Conservation (phyloP, 768 basidiomycete species). For the Pulveroboletus sp. region DNA sequence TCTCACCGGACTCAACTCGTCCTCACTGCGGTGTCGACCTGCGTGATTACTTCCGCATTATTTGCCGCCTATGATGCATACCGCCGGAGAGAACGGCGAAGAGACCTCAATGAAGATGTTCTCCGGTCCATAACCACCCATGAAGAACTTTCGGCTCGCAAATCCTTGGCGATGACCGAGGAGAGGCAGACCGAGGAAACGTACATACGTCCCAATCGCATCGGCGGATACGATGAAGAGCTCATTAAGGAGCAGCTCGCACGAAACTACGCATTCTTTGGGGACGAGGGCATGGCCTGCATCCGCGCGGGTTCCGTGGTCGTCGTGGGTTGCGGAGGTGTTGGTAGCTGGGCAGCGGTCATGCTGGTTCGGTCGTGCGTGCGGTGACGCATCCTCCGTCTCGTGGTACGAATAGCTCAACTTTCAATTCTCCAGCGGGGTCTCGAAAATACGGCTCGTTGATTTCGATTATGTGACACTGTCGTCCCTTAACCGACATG, state of each 20-base stretch:
- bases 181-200: constrained; percentile 9
- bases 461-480: constrained; percentile 97
- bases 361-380: constrained; percentile 90
- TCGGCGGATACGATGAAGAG: constrained; percentile 61
- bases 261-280: constrained; percentile 92
- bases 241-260: constrained; percentile 88
- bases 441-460: constrained; percentile 72
- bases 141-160: not conserved
- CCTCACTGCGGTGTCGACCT: constrained; percentile 59
- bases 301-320: constrained; percentile 75
- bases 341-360: constrained; percentile 93
- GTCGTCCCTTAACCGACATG: constrained; percentile 92
- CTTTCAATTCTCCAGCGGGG: constrained; percentile 44
- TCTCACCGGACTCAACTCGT: constrained; percentile 65
- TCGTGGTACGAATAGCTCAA: not conserved
- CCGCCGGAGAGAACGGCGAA: constrained; percentile 43
- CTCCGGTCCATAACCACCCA: constrained; percentile 42
- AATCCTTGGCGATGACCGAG: not conserved
- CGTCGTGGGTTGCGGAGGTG: constrained; percentile 92
- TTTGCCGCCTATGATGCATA: constrained; percentile 57
- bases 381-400: not conserved
- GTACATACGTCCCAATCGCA: constrained; percentile 14
- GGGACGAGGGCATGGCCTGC: constrained; percentile 79
- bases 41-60: constrained; percentile 53
- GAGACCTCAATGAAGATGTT: constrained; percentile 54